These are phyloP conservation scores for Aspergillus puulaauensis DNA, from an alignment of 2,329 filamentous ascomycete species.

Conservation along the genomic window DNA sequence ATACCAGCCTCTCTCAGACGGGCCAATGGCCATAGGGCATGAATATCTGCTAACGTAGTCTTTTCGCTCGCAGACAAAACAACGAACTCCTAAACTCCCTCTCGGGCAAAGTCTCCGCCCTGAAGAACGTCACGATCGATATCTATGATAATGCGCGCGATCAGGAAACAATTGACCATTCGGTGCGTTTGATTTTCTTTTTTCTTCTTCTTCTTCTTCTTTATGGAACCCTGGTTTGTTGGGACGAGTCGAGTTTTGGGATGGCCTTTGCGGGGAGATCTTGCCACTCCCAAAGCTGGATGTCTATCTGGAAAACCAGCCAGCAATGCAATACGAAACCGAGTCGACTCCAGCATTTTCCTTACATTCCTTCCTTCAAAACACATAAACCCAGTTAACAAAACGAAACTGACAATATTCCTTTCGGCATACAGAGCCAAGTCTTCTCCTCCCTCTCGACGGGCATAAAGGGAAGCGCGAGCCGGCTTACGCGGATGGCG, in stretches of 20 bases:
- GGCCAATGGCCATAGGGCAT: conserved; percentile 1
- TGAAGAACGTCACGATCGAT: conserved; percentile 92
- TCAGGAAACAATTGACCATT: conserved; percentile 84
- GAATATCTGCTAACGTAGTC: conserved; percentile 1
- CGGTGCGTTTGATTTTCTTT: conserved; percentile 55
- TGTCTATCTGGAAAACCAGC: too few relatives aligned
- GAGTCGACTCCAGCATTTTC: too few relatives aligned
- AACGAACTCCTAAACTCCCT: conserved; percentile 92
- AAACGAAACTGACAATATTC: neutral
- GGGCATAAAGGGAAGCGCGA: conserved; percentile 79
- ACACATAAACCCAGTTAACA: neutral
- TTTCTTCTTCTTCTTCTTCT: neutral
- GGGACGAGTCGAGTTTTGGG: too few relatives aligned
- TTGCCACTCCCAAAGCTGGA: neutral
- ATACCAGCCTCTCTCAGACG: neutral
- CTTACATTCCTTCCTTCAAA: neutral
- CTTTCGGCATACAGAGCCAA: conserved; percentile 60
- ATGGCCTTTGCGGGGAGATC: neutral
- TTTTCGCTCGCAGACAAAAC: conserved; percentile 66
- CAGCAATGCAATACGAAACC: too few relatives aligned
- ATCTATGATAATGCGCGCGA: conserved; percentile 95
- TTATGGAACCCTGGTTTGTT: neutral
- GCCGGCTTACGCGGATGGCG: conserved; percentile 84
- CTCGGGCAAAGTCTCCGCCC: conserved; percentile 82
- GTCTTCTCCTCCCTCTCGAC: conserved; percentile 87